These are phyloP conservation scores for Cladophialophora chaetospira DNA, from an alignment of 2,329 filamentous ascomycete genomes.

Conservation along the genomic window DNA sequence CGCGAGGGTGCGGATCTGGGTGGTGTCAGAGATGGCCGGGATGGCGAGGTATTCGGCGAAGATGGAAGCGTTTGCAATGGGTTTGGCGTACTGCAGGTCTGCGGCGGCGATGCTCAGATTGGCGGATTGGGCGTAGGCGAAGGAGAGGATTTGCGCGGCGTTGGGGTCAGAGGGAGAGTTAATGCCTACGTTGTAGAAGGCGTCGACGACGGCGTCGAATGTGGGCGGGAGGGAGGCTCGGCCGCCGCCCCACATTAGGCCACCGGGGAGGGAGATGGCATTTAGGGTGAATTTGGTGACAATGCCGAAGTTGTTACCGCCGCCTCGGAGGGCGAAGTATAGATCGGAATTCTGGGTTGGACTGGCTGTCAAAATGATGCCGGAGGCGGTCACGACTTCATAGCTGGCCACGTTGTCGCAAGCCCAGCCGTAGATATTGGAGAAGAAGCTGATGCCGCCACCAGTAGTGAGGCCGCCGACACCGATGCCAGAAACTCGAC, in stretches of 20 bases:
- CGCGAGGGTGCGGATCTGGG: constrained; percentile 35
- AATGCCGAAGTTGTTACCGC: constrained; percentile 44
- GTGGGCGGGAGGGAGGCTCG: constrained; percentile 25
- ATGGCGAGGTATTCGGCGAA: constrained; percentile 43
- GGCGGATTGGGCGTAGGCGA: constrained; percentile 32
- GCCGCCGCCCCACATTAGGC: constrained; percentile 28
- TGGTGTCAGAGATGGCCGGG: constrained; percentile 36
- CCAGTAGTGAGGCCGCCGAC: constrained; percentile 31
- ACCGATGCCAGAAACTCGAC: constrained; percentile 37
- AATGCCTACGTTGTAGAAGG: constrained; percentile 38
- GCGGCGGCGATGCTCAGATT: constrained; percentile 34
- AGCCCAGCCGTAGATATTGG: constrained; percentile 28
- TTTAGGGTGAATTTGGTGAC: constrained; percentile 46
- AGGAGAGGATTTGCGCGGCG: constrained; percentile 40
- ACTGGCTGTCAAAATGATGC: constrained; percentile 39
- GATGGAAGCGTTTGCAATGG: constrained; percentile 41
- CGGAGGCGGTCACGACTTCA: constrained; percentile 31
- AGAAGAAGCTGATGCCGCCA: constrained; percentile 30
- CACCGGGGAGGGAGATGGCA: constrained; percentile 26
- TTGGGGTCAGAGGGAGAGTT: constrained; percentile 40
- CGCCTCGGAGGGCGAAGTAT: constrained; percentile 46
- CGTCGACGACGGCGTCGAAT: constrained; percentile 37
- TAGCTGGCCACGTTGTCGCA: constrained; percentile 33
- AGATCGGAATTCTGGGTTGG: constrained; percentile 39
- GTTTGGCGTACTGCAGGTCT: constrained; percentile 43